These are phyloP conservation scores for Cutaneotrichosporon cyanovorans DNA, from an alignment of 1,284 basidiomycete species.

Conservation along the genomic window DNA sequence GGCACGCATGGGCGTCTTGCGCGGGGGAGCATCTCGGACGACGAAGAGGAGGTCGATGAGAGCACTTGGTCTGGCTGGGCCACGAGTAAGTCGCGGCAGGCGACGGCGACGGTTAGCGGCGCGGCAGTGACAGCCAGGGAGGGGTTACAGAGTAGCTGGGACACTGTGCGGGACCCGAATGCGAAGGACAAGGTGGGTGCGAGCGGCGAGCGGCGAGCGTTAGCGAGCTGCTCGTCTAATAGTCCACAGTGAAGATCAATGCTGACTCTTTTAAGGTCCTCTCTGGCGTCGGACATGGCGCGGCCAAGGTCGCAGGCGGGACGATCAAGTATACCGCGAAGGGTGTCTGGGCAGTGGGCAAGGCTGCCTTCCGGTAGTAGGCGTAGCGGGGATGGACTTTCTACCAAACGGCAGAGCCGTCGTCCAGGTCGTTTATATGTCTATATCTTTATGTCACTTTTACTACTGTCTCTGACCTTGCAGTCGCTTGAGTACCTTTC, in stretches of 20 bases:
- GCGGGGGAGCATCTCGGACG: not conserved
- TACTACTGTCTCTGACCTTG: no score
- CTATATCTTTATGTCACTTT: not conserved
- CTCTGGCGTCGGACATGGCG: constrained; percentile 10
- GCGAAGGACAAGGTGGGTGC: constrained; percentile 10
- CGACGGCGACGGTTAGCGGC: not conserved
- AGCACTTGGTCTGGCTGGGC: constrained; percentile 12
- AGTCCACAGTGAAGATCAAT: not conserved
- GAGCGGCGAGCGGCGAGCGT: not conserved
- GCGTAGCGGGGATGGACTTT: no score
- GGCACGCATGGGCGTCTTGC: no score
- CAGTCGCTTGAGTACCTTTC: not conserved
- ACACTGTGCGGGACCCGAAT: constrained; percentile 3
- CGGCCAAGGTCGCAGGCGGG: constrained; percentile 15
- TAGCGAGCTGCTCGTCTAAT: no score
- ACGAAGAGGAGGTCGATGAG: constrained; percentile 1
- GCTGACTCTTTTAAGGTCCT: constrained; percentile 9
- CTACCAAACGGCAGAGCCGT: no score
- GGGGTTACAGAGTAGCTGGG: constrained; percentile 1
- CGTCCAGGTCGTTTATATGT: not conserved
- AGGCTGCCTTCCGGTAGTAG: constrained; percentile 12
- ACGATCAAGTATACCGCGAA: constrained; percentile 19
- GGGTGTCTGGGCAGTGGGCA: constrained; percentile 21
- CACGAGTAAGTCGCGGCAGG: constrained; percentile 3
- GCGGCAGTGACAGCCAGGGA: not conserved